Evolutionary conservation across 2,329 filamentous ascomycete genomes (phyloP), one percentile per base, ranked within the genome.

Genomic region (Sclerotinia spermophila): DNA sequence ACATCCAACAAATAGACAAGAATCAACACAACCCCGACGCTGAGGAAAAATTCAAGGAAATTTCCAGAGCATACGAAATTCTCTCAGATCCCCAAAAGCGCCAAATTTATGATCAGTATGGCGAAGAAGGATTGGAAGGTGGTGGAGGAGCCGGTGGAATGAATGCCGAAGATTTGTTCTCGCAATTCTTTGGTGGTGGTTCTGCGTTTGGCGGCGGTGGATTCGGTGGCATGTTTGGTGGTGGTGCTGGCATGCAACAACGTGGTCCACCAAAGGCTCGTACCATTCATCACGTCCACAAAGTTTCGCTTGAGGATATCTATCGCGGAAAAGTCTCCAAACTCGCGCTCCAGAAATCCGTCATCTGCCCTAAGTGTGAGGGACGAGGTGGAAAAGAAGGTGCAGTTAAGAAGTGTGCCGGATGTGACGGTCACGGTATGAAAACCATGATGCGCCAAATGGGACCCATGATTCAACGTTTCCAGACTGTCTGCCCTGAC

Each of bases 371-470:
- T 75, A 94, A 94, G 84, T 99, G 96, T 82, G 91, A 96, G 72
- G 96, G 96, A 74, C 89, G 94, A 72, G 96, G 96, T 79, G 96
- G 96, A 76, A 99, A 99, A 86, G 95, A 98, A 75, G 96, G 96
- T 74, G 93, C 96, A n/a, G 95, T 98, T 75, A 95, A 94, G 85
- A 92, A 92, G 79, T 99, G 96, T 83, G 80, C 88, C 55, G 92
- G 93, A 79, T 99, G 96, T 82, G 93, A 97, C 78, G 96, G 96
- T 75, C 89, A 92, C 74, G 96, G 96, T 82, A 97, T 97, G 92
- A 98, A 98, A 91, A 97, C 93, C 55, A 98, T 99, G 95, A 97
- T 99, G 96, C 92, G 96, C 81, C 96, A 99, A 84, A 98, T 99
- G 94, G 96, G 96, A 67, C 96, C 96, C 72, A 99, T 99, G 96